These are phyloP conservation scores for Mycocentrospora acerina DNA, from an alignment of 2,329 filamentous ascomycete genomes.

Conservation along the genomic window DNA sequence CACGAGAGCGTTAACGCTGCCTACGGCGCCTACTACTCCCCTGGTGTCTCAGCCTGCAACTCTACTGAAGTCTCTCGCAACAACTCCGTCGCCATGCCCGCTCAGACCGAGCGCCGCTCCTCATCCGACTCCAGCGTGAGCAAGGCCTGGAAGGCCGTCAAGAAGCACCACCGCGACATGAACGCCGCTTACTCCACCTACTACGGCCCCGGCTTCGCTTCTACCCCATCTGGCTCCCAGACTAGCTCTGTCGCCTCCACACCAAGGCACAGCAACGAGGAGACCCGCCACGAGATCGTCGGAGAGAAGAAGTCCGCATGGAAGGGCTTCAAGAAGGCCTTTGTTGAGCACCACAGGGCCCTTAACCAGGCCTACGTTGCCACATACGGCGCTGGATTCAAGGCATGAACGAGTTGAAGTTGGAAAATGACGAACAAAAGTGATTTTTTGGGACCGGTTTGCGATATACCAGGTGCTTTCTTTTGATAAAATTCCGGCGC, in stretches of 20 bases:
- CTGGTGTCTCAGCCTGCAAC: slow-evolving; percentile 6
- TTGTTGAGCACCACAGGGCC: slow-evolving; percentile 33
- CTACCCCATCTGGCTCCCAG: slow-evolving; percentile 11
- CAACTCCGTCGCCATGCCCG: slow-evolving; percentile 16
- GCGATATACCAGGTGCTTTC: slow-evolving; percentile 12
- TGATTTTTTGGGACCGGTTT: slow-evolving; percentile 6
- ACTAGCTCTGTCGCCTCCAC: slow-evolving; percentile 7
- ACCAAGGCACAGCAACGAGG: slow-evolving; percentile 18
- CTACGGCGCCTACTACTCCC: slow-evolving; percentile 26
- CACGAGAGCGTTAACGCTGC: slow-evolving; percentile 33
- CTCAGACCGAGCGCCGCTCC: neutral
- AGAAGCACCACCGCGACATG: slow-evolving; percentile 34
- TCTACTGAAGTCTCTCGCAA: slow-evolving; percentile 19
- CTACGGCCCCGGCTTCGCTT: slow-evolving; percentile 20
- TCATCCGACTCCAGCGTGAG: slow-evolving; percentile 15
- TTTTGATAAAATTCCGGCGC: too few species aligned
- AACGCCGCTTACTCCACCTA: slow-evolving; percentile 30
- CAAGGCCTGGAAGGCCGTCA: slow-evolving; percentile 32
- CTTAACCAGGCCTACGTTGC: slow-evolving; percentile 25
- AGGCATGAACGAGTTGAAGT: neutral
- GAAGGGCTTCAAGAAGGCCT: slow-evolving; percentile 28
- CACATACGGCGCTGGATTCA: slow-evolving; percentile 12
- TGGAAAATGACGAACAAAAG: slow-evolving; percentile 4
- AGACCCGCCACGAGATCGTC: slow-evolving; percentile 10
- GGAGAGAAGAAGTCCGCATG: slow-evolving; percentile 19